Conservation (phyloP, 2,329 filamentous ascomycete species). For the Hymenoscyphus repandus region DNA sequence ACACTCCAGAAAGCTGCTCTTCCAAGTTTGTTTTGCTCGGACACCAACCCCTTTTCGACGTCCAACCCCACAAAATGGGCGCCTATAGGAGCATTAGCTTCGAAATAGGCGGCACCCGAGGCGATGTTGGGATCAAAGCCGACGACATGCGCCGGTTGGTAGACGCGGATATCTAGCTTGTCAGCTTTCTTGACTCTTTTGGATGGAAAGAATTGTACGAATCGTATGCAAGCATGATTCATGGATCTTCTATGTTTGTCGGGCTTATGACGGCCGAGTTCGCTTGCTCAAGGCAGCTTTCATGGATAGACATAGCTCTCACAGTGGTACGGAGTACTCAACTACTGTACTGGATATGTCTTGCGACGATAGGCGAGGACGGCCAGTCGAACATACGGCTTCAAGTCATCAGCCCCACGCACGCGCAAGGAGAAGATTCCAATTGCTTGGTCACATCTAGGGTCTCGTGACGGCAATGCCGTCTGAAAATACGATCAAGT, state of each 20-base stretch:
- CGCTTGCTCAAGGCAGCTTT: too few relatives aligned
- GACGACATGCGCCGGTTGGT: constrained; percentile 5
- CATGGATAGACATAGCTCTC: too few relatives aligned
- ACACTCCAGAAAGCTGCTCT: neutral
- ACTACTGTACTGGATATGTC: too few relatives aligned
- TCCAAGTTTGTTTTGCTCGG: neutral
- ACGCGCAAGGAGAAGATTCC: neutral
- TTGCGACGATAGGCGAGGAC: neutral
- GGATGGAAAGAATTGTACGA: too few relatives aligned
- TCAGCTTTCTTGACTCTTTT: too few relatives aligned
- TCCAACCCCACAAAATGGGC: neutral
- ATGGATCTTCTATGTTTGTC: too few relatives aligned
- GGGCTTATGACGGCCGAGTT: too few relatives aligned
- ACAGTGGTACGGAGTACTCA: too few relatives aligned
- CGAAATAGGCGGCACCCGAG: too few relatives aligned
- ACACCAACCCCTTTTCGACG: neutral
- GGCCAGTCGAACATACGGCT: neutral
- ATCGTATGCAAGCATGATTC: too few relatives aligned
- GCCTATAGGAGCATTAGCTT: too few relatives aligned
- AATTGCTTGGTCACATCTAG: neutral
- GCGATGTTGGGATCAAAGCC: neutral
- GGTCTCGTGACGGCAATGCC: constrained; percentile 7
- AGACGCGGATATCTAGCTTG: neutral
- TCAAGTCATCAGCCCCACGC: constrained; percentile 5
- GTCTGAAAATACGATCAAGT: constrained; percentile 1